Percentiles rank a stretch among this genome's conserved stretches.
phyloP scores from a whole-genome alignment of 257 asterid species.

The Solanum paucissectum region DNA sequence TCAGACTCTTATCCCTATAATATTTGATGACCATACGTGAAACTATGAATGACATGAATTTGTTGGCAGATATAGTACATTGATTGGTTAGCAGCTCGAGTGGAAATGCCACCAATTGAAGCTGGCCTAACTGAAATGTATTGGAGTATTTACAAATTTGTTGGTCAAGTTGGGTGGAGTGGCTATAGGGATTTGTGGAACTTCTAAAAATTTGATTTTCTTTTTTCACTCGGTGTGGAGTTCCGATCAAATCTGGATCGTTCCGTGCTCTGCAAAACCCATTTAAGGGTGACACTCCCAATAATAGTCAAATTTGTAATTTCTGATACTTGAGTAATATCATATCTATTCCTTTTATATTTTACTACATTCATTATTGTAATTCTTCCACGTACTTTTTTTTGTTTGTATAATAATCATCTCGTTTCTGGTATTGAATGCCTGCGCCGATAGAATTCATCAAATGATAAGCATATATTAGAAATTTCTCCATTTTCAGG shows the following conservation, averaged over 20 bases:
- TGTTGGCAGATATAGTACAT: slow-evolving; percentile 37
- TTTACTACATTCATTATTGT: neutral
- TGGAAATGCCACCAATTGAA: slow-evolving; percentile 25
- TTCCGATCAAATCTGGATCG: too few relatives aligned
- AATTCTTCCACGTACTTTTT: neutral
- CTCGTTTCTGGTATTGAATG: neutral
- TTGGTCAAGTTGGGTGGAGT: neutral
- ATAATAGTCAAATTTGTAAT: too few relatives aligned
- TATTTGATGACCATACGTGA: too few relatives aligned
- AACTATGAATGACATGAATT: neutral
- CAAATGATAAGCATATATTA: too few relatives aligned
- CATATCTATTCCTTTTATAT: neutral
- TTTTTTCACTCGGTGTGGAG: too few relatives aligned
- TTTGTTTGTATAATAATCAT: too few relatives aligned
- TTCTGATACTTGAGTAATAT: too few relatives aligned
- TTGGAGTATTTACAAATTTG: slow-evolving; percentile 2
- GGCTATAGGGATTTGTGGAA: neutral
- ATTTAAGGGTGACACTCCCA: too few relatives aligned
- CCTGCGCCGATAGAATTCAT: too few relatives aligned
- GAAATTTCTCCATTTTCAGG: too few relatives aligned
- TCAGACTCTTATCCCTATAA: too few relatives aligned
- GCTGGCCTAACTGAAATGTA: neutral
- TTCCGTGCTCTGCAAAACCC: fast-evolving
- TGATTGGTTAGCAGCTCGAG: slow-evolving; percentile 43
- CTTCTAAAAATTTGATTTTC: neutral